These are phyloP conservation scores for Pythium volutum DNA, from an alignment of 352 stramenopile species.

Conservation along the genomic window DNA sequence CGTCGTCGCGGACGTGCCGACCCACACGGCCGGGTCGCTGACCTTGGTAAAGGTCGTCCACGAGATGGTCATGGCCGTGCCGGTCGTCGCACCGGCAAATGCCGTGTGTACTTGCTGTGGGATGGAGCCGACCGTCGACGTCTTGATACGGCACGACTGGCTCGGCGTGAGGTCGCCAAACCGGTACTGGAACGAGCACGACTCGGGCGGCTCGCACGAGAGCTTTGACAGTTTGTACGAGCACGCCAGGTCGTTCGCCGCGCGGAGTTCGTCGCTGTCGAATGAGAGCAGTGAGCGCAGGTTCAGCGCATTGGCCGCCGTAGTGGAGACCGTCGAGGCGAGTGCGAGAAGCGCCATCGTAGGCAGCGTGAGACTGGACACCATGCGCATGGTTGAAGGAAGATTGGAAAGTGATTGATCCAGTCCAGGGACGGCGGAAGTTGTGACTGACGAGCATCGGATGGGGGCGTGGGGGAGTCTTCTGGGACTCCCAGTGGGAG, in stretches of 20 bases:
- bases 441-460: no score
- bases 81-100: slow-evolving; percentile 35
- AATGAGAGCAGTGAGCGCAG: not conserved
- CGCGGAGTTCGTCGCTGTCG: not conserved
- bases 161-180: slow-evolving; percentile 24
- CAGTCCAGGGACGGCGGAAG: no score
- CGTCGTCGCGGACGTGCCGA: slow-evolving; percentile 20
- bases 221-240: slow-evolving; percentile 10
- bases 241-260: slow-evolving; percentile 10
- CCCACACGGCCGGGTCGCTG: slow-evolving; percentile 35
- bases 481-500: no score
- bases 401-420: not conserved
- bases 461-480: no score
- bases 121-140: not conserved
- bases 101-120: slow-evolving; percentile 53
- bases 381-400: not conserved
- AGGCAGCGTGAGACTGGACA: not conserved
- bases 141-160: slow-evolving; percentile 26
- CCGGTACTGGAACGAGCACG: slow-evolving; percentile 13
- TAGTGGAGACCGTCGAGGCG: not conserved
- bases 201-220: slow-evolving; percentile 12
- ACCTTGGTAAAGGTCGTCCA: slow-evolving; percentile 40
- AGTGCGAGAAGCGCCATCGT: not conserved
- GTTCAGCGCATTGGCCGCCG: not conserved
- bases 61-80: slow-evolving; percentile 41